Base-by-base conservation (phyloP, 164 flowering plant genomes). In the Aristolochia fimbriata region DNA sequence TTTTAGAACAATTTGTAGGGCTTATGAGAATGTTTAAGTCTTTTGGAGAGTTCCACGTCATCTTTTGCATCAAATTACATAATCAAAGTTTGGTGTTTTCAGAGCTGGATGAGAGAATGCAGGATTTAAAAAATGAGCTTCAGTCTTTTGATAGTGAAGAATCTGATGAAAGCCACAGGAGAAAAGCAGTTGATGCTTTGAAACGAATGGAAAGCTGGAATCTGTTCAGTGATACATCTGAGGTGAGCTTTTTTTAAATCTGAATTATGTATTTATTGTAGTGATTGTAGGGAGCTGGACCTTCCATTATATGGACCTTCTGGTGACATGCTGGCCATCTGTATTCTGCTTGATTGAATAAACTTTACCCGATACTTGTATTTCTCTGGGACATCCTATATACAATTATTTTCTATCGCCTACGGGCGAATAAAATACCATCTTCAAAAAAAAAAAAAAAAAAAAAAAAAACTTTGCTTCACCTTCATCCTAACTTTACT, bases 101-200 rank as follows among this genome's bases (percentile, higher is more conserved):
- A 92, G 98, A 89, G 76, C 96, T 92, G 77, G 96, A 92, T 62
- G 96, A 86, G 74, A 81, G 99, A 71, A 93, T 93, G 99, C 74
- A 69, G 64, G 97, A 88, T 71, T 72, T 93, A 74, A 88, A 75
- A 69, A 81, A 73, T 66, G 99, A 93, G 73, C 89, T 93, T 22
- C 77, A 83, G 75, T 77, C 92, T 43, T 82, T 85, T 70, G 97
- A 86, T 63, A 85, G 83, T 58, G 95, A 78, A 70, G 91, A 86
- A 57, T 70, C 78, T 73, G 93, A 86, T 73, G 96, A 93, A 75
- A 80, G 48, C 67, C 96, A 85, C 72, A 86, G 71, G 77, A 76
- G 50, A 64, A 90, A 93, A 75, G 99, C 99, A 19, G 41, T 72
- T 47, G 91, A 88, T 23, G 93, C 96, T 49, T 68, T 88, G 61